These are phyloP conservation scores for Cucurbitaria berberidis DNA, from an alignment of 2,329 filamentous ascomycete species.

Conservation along the genomic window DNA sequence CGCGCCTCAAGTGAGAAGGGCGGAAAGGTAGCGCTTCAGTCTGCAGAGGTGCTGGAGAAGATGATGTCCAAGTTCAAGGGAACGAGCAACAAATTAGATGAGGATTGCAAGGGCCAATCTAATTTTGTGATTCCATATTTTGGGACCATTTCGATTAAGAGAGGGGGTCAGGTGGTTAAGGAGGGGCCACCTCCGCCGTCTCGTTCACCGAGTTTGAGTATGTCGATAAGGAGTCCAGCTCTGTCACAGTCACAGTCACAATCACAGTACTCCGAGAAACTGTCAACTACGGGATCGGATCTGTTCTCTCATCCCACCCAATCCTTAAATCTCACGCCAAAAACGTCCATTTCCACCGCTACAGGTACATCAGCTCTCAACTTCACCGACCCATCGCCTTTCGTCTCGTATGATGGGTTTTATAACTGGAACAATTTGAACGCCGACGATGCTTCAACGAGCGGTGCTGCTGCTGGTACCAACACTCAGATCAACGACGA, in stretches of 20 bases:
- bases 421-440: conserved; percentile 43
- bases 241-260: conserved; percentile 6
- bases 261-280: conserved; percentile 14
- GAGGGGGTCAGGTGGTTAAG: conserved; percentile 31
- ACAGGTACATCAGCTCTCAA: conserved; percentile 12
- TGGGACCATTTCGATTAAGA: conserved; percentile 48
- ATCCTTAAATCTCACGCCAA: conserved; percentile 17
- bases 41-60: conserved; percentile 47
- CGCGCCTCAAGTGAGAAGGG: conserved; percentile 50
- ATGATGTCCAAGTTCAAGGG: conserved; percentile 42
- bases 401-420: conserved; percentile 50
- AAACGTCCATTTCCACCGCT: conserved; percentile 20
- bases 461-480: conserved; percentile 1
- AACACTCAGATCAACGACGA: conserved; percentile 39
- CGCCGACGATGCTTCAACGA: conserved; percentile 17
- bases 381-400: conserved; percentile 31
- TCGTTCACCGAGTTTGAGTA: conserved; percentile 3
- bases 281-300: conserved; percentile 13
- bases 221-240: conserved; percentile 1
- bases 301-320: conserved; percentile 18
- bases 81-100: conserved; percentile 4
- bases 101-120: conserved; percentile 19
- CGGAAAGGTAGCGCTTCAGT: conserved; percentile 50
- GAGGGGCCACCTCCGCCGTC: conserved; percentile 1
- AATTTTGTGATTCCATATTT: conserved; percentile 52